phyloP scores from a whole-genome alignment of 2,329 filamentous ascomycete species.

The Alternaria triticimaculans region DNA sequence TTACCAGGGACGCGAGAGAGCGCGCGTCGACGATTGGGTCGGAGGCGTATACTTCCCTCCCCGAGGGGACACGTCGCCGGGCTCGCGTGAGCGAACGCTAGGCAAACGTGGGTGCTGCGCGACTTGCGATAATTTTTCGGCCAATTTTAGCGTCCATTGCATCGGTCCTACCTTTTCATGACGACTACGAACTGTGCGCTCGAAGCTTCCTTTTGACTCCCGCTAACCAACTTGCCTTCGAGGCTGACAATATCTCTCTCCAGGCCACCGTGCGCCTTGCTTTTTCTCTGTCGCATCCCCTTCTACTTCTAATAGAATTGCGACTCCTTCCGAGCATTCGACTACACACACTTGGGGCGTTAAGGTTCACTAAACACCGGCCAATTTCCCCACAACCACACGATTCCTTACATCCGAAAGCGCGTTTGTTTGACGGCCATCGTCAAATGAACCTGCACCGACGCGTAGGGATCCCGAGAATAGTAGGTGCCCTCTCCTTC shows the following conservation, averaged over 20 bases:
- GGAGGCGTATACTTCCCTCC: conserved; percentile 18
- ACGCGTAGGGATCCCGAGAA: conserved; percentile 62
- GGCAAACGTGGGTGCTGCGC: conserved; percentile 8
- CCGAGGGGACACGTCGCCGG: conserved; percentile 24
- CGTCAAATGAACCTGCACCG: conserved; percentile 99
- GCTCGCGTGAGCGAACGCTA: conserved; percentile 2
- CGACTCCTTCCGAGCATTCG: conserved; percentile 13
- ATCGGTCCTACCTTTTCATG: conserved; percentile 27
- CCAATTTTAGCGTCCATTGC: conserved; percentile 16
- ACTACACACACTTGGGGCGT: conserved; percentile 17
- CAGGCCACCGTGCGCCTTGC: conserved; percentile 35
- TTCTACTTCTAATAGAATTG: conserved; percentile 10
- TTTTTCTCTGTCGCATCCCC: conserved; percentile 16
- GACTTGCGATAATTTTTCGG: conserved; percentile 26
- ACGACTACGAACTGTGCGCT: conserved; percentile 31
- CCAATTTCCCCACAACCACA: conserved; percentile 18
- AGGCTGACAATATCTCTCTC: conserved; percentile 32
- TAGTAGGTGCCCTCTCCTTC: conserved; percentile 60
- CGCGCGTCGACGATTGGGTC: conserved; percentile 22
- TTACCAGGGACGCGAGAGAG: neutral
- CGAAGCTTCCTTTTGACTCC: conserved; percentile 37
- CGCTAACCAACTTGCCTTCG: conserved; percentile 34
- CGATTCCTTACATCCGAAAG: conserved; percentile 52
- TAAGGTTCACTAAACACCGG: conserved; percentile 22
- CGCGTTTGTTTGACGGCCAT: conserved; percentile 90